Evolutionary conservation across 192 early-diverging fungal genomes (phyloP), one percentile per base, ranked within the genome.

Genomic region (Mortierella antarctica): DNA sequence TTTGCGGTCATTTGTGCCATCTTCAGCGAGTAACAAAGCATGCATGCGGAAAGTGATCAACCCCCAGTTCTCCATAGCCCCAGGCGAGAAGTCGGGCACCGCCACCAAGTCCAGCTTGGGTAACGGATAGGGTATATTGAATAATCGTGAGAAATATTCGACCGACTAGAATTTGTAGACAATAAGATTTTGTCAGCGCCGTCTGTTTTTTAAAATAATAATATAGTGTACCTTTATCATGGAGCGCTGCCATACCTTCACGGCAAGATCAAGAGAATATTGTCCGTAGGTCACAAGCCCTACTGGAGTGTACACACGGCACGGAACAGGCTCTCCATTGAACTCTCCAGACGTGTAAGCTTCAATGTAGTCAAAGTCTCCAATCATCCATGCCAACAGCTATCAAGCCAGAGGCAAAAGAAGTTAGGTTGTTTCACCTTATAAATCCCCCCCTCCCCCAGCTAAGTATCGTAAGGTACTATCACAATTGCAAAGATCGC

Each of bases 21-120:
- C 52, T 44, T 73, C 71, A 13, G 79, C 85, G 41, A 78, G 48
- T 9, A 86, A 60, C 7, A 86, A 39, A 12, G 67, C 78, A 48
- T 74, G 58, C 7, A 67, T 67, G 49, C 83, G 69, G 48, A 79
- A 86, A 2, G 73, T 86, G 50, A 85, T 70, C 7, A 84, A 42
- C 10, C 80, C 80, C 86, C 83, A 90, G 71, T 91, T 91, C 60
- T 90, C 89, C 89, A 91, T 91, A 1, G 85, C 89, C 15, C 90
- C 90, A 21, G 83, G 83, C 14, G 83, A 62, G 63, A 90, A 90
- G 79, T 89, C 88, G 12, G 90, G 90, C n/a, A 91, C 83, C 12
- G 89, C 90, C 15, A 90, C 65, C 54, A 90, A 74, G 81, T 93
- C 92, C 40, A 74, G 72, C 84, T 85, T 85, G 67, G 84, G 84